Conservation (phyloP, 2,329 filamentous ascomycete genomes). For the Penicillium sp. region DNA sequence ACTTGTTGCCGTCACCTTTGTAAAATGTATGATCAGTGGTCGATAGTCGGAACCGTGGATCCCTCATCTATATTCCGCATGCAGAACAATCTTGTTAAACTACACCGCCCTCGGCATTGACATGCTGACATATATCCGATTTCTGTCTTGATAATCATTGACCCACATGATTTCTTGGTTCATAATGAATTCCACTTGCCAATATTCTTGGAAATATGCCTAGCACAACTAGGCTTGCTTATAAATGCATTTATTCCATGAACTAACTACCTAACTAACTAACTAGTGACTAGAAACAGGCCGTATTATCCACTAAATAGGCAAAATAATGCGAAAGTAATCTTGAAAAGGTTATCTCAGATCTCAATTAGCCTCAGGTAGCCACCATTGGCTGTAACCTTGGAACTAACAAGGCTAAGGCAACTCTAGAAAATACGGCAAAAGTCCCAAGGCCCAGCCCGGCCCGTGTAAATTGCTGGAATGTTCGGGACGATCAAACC, state of each 20-base stretch:
- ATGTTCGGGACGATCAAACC: background rate
- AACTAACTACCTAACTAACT: no score
- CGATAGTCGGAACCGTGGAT: background rate
- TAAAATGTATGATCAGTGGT: background rate
- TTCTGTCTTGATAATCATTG: background rate
- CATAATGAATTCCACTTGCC: background rate
- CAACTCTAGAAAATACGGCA: background rate
- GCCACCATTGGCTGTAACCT: background rate
- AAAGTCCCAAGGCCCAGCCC: background rate
- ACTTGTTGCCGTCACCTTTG: constrained; percentile 1
- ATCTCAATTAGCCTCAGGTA: background rate
- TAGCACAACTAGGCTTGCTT: background rate
- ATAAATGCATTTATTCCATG: background rate
- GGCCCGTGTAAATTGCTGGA: background rate
- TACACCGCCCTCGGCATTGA: constrained; percentile 1
- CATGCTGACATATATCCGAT: background rate
- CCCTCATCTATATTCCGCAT: constrained; percentile 8
- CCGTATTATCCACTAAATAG: no score
- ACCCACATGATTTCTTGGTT: background rate
- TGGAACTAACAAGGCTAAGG: background rate
- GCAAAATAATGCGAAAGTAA: no score
- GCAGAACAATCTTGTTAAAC: no score
- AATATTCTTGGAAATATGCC: background rate
- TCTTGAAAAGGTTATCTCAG: background rate
- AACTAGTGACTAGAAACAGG: no score